phyloP scores from a whole-genome alignment of 2,329 filamentous ascomycete species.

The Penicillium capsulatum region DNA sequence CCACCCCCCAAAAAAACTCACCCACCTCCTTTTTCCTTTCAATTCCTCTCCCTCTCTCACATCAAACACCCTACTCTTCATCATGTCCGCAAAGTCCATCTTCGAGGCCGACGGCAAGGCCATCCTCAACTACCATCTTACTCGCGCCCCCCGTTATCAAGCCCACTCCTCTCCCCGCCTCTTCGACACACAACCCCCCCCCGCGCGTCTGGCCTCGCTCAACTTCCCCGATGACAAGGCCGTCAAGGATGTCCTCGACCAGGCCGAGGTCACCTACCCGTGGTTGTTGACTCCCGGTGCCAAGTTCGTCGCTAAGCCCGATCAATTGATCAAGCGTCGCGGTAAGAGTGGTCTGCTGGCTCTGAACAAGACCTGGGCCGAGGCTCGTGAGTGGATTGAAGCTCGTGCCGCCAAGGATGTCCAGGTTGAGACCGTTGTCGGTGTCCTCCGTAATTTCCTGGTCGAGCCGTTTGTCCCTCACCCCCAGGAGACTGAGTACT shows the following conservation, averaged over 20 bases:
- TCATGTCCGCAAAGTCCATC: slow-evolving; percentile 95
- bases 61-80: slow-evolving; percentile 29
- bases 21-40: slow-evolving; percentile 21
- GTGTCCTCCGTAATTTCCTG: slow-evolving; percentile 88
- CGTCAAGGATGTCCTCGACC: slow-evolving; percentile 79
- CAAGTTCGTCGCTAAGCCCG: slow-evolving; percentile 98
- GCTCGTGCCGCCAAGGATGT: slow-evolving; percentile 87
- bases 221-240: slow-evolving; percentile 87
- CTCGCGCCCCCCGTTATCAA: slow-evolving; percentile 95
- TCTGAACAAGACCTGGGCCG: slow-evolving; percentile 94
- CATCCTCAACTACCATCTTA: slow-evolving; percentile 99
- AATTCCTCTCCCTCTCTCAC: slow-evolving; percentile 19
- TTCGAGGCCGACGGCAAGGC: slow-evolving; percentile 99
- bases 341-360: slow-evolving; percentile 96
- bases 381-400: slow-evolving; percentile 91
- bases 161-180: slow-evolving; percentile 82
- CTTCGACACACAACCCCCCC: slow-evolving; percentile 86
- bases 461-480: slow-evolving; percentile 98
- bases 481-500: slow-evolving; percentile 93
- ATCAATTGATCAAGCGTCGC: slow-evolving; percentile 99
- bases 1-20: neutral
- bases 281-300: slow-evolving; percentile 80
- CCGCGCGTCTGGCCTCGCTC: slow-evolving; percentile 83
- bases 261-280: slow-evolving; percentile 93
- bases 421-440: slow-evolving; percentile 86